Percentiles rank a stretch among this genome's conserved stretches.
These are phyloP conservation scores for Chalciporus piperatus DNA, from an alignment of 768 basidiomycete species.

Conservation along the genomic window DNA sequence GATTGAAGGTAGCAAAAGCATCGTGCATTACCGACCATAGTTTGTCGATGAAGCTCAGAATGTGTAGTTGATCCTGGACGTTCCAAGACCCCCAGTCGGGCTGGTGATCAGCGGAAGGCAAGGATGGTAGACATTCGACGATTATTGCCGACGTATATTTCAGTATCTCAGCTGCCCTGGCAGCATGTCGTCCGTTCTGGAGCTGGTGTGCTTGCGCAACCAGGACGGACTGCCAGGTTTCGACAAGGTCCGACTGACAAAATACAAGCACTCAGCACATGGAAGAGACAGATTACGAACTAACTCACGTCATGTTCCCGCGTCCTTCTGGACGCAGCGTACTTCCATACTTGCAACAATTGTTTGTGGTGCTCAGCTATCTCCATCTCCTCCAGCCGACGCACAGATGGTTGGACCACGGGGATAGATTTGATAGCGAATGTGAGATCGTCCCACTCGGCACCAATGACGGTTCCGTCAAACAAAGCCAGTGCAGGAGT, in stretches of 20 bases:
- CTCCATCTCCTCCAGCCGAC: constrained; percentile 38
- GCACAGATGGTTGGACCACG: constrained; percentile 24
- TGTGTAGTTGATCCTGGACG: constrained; percentile 32
- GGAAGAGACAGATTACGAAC: background rate
- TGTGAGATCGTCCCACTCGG: constrained; percentile 25
- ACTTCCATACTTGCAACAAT: constrained; percentile 39
- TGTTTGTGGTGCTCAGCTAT: constrained; percentile 37
- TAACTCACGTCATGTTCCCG: constrained; percentile 26
- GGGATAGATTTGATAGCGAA: constrained; percentile 27
- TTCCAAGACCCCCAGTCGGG: constrained; percentile 21
- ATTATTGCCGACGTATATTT: constrained; percentile 35
- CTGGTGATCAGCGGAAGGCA: constrained; percentile 1
- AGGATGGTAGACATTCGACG: constrained; percentile 32
- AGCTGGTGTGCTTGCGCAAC: constrained; percentile 46
- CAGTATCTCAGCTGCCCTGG: constrained; percentile 34
- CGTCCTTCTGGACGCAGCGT: constrained; percentile 20
- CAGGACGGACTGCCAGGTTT: constrained; percentile 57
- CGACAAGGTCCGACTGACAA: constrained; percentile 38
- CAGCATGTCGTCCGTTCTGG: constrained; percentile 36
- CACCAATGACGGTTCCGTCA: constrained; percentile 41
- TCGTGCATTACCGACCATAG: constrained; percentile 54
- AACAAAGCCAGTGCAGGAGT: constrained; percentile 38
- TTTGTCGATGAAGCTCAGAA: constrained; percentile 39
- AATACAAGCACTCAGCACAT: constrained; percentile 2
- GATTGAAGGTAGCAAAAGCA: constrained; percentile 40